Base-by-base conservation (phyloP, 306 rosid genomes). In the Quercus berberidifolia region DNA sequence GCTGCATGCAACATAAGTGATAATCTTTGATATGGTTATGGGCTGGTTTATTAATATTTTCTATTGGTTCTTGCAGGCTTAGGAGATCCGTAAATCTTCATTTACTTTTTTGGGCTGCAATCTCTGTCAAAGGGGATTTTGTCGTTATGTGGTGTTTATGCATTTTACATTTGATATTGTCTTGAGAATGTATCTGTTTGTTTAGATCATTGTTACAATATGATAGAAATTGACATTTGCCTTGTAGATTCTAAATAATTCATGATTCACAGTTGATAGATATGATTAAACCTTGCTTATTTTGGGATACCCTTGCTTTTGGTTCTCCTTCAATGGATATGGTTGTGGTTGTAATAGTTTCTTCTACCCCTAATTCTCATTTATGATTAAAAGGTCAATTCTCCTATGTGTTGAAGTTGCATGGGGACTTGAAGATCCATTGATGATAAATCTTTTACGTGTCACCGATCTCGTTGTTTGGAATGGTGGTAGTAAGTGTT, bases 201-300 rank as follows among this genome's bases (percentile, higher is more conserved):
- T 65, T 73, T 72, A 77, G 81, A 63, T 76, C 25, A 4, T 43
- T 71, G 51, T 51, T 71, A 71, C 78, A 19, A 65, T 26, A 28
- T 41, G 60, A 74, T 55, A 74, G 69, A n/a, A 31, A 56, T 33
- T 72, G 69, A 11, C 25, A 31, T 70, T 54, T 43, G 41, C 69
- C 26, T 8, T 82, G 77, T 82, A 76, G 81, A 82, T 82, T 76
- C 83, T 71, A 28, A 76, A 82, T 82, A 82, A 82, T 82, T 82
- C 78, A 19, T 71, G 33, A 21, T 60, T 76, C 80, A 35, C 25
- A 71, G 73, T 28, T 19, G 10, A 68, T 79, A 74, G 51, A 55
- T 35, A 46, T 35, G 41, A 55, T 78, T 51, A 62, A 11, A 18
- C 35, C 15, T 20, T 33, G 28, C 19, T 8, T 65, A 20, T 65